A percentile compares a stretch with the other conserved stretches of the same genome.
phyloP scores from a whole-genome alignment of 345 rosid species.

The Pistacia atlantica region DNA sequence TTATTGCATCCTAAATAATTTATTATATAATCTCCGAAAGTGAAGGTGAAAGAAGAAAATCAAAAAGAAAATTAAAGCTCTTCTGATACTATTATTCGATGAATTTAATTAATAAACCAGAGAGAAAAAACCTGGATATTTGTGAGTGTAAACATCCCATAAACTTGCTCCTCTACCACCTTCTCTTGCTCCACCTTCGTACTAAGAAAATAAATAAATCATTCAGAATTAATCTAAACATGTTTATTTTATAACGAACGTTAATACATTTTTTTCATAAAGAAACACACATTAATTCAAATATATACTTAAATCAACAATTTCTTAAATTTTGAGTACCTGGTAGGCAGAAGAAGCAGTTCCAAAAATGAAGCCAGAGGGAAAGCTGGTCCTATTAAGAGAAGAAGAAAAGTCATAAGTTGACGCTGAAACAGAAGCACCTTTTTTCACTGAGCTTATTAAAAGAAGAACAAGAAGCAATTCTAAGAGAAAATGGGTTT shows the following conservation, averaged over 20 bases:
- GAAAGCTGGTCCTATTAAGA: constrained; percentile 34
- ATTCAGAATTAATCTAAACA: no score
- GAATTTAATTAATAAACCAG: neutral
- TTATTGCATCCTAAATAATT: no score
- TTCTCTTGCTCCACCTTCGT: constrained; percentile 41
- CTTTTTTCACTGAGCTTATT: no score
- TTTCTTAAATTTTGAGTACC: constrained; percentile 13
- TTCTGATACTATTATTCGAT: no score
- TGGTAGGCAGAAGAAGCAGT: constrained; percentile 50
- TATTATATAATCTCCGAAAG: no score
- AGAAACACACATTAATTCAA: constrained; percentile 7
- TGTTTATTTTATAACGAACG: no score
- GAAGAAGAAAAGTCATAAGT: neutral
- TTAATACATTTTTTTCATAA: no score
- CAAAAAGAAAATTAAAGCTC: no score
- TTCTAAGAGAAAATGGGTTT: no score
- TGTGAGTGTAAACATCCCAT: constrained; percentile 52
- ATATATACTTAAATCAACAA: no score
- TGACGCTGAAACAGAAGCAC: neutral
- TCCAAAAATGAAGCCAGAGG: constrained; percentile 41
- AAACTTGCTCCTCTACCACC: constrained; percentile 36
- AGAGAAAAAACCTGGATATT: constrained; percentile 36
- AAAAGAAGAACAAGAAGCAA: no score
- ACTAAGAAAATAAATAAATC: constrained; percentile 23
- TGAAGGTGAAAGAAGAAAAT: no score